These are phyloP conservation scores for Gossypium turneri DNA, from an alignment of 345 rosid species.

Conservation along the genomic window DNA sequence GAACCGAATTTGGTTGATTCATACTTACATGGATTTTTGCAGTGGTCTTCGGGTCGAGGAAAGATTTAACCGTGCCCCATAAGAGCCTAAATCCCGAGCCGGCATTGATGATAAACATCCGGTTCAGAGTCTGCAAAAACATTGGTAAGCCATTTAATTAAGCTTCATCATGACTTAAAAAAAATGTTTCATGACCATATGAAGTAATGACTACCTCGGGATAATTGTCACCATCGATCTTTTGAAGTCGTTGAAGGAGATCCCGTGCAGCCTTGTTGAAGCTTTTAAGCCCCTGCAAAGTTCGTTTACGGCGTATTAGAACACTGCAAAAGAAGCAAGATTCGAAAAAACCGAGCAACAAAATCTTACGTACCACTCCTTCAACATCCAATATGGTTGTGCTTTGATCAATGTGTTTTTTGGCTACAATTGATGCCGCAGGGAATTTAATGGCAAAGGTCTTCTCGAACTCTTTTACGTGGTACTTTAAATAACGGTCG, in stretches of 20 bases:
- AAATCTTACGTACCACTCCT: conserved; percentile 74
- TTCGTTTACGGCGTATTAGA: not conserved
- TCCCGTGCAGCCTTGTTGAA: conserved; percentile 86
- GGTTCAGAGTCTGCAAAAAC: conserved; percentile 57
- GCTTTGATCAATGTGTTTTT: conserved; percentile 83
- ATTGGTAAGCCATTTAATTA: conserved; percentile 14
- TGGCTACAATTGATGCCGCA: conserved; percentile 72
- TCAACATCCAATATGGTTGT: conserved; percentile 90
- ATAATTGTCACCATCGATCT: conserved; percentile 86
- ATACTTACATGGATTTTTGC: conserved; percentile 73
- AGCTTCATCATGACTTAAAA: not conserved
- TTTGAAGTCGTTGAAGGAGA: conserved; percentile 60
- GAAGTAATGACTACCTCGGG: conserved; percentile 60
- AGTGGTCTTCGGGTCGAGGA: conserved; percentile 86
- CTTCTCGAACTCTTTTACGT: conserved; percentile 83
- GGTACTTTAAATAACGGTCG: conserved; percentile 79
- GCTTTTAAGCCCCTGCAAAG: conserved; percentile 69
- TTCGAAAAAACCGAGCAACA: not conserved
- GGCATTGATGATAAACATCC: conserved; percentile 94
- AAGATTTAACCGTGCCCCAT: conserved; percentile 72
- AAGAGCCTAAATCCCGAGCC: conserved; percentile 86
- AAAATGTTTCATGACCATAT: not conserved
- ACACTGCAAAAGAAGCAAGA: not conserved
- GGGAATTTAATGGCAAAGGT: conserved; percentile 70
- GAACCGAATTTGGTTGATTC: not conserved